Percentiles rank a stretch among this genome's conserved stretches.
phyloP scores from a whole-genome alignment of 2,329 filamentous ascomycete genomes.

The Curvularia hawaiiensis region DNA sequence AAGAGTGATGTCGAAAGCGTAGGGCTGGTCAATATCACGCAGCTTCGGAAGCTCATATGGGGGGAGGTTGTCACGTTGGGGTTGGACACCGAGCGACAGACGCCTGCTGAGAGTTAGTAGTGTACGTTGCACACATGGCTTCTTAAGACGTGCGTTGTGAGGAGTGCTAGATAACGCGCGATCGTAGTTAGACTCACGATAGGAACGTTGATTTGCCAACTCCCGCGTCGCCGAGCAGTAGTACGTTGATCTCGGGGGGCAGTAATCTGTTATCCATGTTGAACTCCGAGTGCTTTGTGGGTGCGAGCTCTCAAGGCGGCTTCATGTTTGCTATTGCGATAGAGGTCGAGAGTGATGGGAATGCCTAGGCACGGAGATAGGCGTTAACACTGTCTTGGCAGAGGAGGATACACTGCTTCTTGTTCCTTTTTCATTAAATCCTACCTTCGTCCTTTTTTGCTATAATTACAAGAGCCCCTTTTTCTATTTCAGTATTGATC shows the following conservation, averaged over 20 bases:
- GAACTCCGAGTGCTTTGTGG: conserved; percentile 1
- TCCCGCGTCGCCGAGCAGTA: conserved; percentile 63
- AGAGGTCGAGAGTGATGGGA: not conserved
- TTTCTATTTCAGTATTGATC: not conserved
- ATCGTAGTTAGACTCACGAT: conserved; percentile 54
- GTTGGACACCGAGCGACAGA: conserved; percentile 39
- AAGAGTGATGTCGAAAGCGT: conserved; percentile 63
- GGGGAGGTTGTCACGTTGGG: conserved; percentile 35
- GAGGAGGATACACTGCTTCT: not conserved
- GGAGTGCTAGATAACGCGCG: not conserved
- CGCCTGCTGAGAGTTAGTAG: conserved; percentile 26
- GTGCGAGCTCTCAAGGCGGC: conserved; percentile 10
- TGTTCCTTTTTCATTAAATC: not conserved
- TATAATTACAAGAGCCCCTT: not conserved
- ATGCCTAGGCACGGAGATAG: conserved; percentile 13
- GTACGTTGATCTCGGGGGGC: conserved; percentile 49
- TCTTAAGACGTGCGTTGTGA: not conserved
- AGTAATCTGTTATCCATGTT: conserved; percentile 28
- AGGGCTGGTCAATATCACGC: conserved; percentile 63
- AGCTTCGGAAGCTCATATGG: conserved; percentile 51
- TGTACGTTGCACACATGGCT: not conserved
- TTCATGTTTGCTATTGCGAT: conserved; percentile 21
- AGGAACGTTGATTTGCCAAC: conserved; percentile 68
- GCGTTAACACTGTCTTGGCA: conserved; percentile 17
- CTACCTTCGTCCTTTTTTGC: too few species aligned